Evolutionary conservation across 768 basidiomycete species (phyloP).

Genomic region (Mycena albidolilacea): DNA sequence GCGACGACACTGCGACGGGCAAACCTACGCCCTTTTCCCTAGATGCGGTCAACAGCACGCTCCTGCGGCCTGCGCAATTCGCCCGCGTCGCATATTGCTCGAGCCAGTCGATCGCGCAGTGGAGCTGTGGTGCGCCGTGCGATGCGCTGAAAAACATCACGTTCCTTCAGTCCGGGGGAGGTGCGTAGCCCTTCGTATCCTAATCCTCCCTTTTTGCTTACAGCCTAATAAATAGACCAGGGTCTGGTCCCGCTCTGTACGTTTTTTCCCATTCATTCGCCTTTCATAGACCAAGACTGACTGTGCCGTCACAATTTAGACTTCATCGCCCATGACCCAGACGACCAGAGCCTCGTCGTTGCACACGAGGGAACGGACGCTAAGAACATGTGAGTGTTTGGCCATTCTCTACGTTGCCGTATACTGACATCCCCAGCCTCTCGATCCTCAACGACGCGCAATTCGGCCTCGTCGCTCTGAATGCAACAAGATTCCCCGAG

Average conservation of each 20-base stretch:
- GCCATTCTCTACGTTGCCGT: background rate
- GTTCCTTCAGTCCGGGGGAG: constrained; percentile 50
- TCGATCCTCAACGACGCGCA: constrained; percentile 56
- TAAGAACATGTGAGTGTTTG: constrained; percentile 46
- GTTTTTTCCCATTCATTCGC: constrained; percentile 9
- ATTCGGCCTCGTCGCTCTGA: constrained; percentile 48
- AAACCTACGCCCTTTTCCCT: constrained; percentile 6
- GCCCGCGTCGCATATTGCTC: constrained; percentile 56
- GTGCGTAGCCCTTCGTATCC: constrained; percentile 40
- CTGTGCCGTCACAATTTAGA: constrained; percentile 37
- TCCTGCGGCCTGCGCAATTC: constrained; percentile 53
- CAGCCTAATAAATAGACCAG: constrained; percentile 42
- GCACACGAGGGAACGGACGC: constrained; percentile 60
- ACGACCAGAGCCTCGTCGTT: constrained; percentile 53
- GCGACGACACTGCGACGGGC: background rate
- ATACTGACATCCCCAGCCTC: constrained; percentile 40
- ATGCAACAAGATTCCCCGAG: constrained; percentile 50
- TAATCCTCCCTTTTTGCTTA: background rate
- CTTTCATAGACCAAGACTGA: background rate
- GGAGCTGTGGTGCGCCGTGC: constrained; percentile 37
- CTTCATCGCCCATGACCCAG: constrained; percentile 55
- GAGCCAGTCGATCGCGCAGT: constrained; percentile 46
- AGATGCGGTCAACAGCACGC: constrained; percentile 9
- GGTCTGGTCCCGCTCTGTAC: constrained; percentile 48
- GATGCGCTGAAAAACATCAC: constrained; percentile 23